phyloP scores from a whole-genome alignment of 2,329 filamentous ascomycete genomes.

The Paradendryphiella salina region DNA sequence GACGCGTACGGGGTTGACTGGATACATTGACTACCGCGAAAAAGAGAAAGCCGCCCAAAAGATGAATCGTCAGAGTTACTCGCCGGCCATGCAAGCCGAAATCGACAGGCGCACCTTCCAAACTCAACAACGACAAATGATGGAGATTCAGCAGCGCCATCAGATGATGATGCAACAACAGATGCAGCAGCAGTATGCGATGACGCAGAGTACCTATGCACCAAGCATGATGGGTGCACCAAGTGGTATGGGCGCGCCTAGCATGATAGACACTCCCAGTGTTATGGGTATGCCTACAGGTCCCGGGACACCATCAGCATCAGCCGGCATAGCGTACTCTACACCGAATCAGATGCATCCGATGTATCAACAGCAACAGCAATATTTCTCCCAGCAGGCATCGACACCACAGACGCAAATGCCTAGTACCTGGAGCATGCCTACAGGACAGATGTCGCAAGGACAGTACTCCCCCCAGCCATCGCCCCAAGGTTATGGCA shows the following conservation, averaged over 20 bases:
- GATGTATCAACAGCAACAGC: conserved; percentile 35
- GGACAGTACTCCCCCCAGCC: conserved; percentile 34
- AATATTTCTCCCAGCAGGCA: conserved; percentile 35
- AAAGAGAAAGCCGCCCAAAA: conserved; percentile 62
- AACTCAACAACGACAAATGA: conserved; percentile 34
- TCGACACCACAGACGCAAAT: conserved; percentile 33
- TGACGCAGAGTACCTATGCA: conserved; percentile 30
- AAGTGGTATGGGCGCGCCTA: conserved; percentile 30
- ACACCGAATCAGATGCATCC: conserved; percentile 34
- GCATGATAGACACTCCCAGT: conserved; percentile 22
- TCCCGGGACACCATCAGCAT: conserved; percentile 19
- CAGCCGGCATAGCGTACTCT: conserved; percentile 34
- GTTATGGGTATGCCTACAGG: conserved; percentile 31
- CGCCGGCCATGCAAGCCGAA: conserved; percentile 42
- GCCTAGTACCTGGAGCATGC: conserved; percentile 36
- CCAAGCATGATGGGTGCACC: conserved; percentile 28
- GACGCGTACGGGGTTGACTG: conserved; percentile 65
- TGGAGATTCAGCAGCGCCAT: conserved; percentile 29
- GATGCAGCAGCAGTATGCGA: conserved; percentile 32
- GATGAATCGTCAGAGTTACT: conserved; percentile 31
- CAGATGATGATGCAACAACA: conserved; percentile 33
- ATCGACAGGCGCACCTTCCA: conserved; percentile 43
- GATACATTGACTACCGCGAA: conserved; percentile 78
- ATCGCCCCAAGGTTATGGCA: conserved; percentile 31
- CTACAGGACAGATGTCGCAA: conserved; percentile 33